Percentiles rank a stretch among this genome's conserved stretches.
phyloP scores from a whole-genome alignment of 192 early-diverging fungal genomes.

The Coemansia sp. region DNA sequence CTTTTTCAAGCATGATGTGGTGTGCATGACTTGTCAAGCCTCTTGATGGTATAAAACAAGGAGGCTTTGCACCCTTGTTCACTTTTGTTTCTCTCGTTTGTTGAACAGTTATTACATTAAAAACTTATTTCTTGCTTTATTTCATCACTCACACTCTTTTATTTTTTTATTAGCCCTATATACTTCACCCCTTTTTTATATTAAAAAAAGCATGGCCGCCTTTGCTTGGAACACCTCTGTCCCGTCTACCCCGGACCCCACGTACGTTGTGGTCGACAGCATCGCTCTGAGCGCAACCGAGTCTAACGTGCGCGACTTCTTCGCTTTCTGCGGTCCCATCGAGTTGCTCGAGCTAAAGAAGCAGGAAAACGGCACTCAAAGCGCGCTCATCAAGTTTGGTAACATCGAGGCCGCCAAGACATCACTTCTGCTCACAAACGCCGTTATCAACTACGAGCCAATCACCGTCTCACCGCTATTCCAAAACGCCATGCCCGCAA shows the following conservation, averaged over 20 bases:
- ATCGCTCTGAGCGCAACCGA: slow-evolving; percentile 32
- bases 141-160: not conserved
- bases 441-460: slow-evolving; percentile 32
- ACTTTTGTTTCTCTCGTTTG: too few species aligned
- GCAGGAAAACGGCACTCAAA: slow-evolving; percentile 33
- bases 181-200: slow-evolving; percentile 2
- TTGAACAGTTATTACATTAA: too few species aligned
- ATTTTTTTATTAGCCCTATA: slow-evolving; percentile 2
- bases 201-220: slow-evolving; percentile 22
- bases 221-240: slow-evolving; percentile 35
- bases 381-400: slow-evolving; percentile 34
- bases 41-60: too few species aligned
- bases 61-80: too few species aligned
- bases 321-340: slow-evolving; percentile 44
- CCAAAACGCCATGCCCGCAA: slow-evolving; percentile 6
- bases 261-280: slow-evolving; percentile 32
- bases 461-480: slow-evolving; percentile 26
- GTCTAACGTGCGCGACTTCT: slow-evolving; percentile 34
- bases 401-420: slow-evolving; percentile 39
- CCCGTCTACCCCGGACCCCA: slow-evolving; percentile 21
- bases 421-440: slow-evolving; percentile 32
- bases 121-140: too few species aligned
- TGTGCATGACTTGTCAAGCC: too few species aligned
- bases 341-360: slow-evolving; percentile 37
- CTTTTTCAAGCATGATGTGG: too few species aligned